Conservation (phyloP, 805 yeast species). For the Wickerhamiella dianesei region DNA sequence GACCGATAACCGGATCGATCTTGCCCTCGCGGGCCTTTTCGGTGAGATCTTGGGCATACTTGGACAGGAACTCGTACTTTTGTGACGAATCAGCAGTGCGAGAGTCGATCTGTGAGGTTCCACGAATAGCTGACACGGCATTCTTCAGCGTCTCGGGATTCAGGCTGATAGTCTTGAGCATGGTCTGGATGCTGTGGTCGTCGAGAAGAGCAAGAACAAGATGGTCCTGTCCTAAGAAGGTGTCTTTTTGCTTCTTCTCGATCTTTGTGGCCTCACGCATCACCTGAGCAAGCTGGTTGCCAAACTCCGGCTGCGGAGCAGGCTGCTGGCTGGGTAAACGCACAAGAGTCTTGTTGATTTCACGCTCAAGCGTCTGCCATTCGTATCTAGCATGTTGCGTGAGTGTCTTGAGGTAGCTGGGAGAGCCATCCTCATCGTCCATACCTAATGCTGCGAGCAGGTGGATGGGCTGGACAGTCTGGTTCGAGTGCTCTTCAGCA, state of each 20-base stretch:
- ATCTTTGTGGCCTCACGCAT: conserved; percentile 62
- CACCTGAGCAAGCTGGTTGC: conserved; percentile 64
- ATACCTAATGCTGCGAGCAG: conserved; percentile 79
- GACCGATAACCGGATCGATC: conserved; percentile 95
- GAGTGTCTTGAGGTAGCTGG: conserved; percentile 64
- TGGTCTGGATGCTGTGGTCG: conserved; percentile 52
- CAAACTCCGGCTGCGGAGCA: conserved; percentile 61
- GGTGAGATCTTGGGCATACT: conserved; percentile 89
- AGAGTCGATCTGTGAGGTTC: conserved; percentile 82
- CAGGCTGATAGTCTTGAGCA: conserved; percentile 55
- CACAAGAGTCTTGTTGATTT: conserved; percentile 68
- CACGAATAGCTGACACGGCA: conserved; percentile 71
- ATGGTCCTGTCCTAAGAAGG: conserved; percentile 90
- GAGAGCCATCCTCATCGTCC: conserved; percentile 40
- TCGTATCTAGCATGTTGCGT: conserved; percentile 80
- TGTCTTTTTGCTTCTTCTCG: conserved; percentile 78
- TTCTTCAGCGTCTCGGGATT: conserved; percentile 59
- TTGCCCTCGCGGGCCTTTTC: conserved; percentile 88
- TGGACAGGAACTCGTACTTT: conserved; percentile 66
- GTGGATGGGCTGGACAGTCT: conserved; percentile 79
- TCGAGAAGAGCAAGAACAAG: conserved; percentile 71
- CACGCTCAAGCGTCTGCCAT: conserved; percentile 64
- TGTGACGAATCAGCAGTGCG: conserved; percentile 86
- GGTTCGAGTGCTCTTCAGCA: conserved; percentile 73
- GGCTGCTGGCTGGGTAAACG: conserved; percentile 81